A percentile compares a stretch with the other conserved stretches of the same genome.
Conservation (phyloP, 2,329 filamentous ascomycete genomes). For the Paraphaeosphaeria sporulosa region DNA sequence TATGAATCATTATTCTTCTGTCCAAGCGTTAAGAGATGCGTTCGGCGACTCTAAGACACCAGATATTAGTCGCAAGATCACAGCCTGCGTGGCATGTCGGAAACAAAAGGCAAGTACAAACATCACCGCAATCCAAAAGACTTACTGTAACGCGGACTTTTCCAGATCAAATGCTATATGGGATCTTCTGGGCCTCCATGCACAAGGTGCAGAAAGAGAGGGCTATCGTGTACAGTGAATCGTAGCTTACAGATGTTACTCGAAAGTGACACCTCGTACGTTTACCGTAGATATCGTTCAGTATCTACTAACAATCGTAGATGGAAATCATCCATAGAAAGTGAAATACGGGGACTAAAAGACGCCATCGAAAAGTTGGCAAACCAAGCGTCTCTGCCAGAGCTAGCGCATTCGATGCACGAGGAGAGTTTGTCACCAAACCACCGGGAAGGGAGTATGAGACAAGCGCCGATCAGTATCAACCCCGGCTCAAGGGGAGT, state of each 20-base stretch:
- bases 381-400: conserved; percentile 16
- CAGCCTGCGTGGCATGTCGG: conserved; percentile 51
- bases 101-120: conserved; percentile 34
- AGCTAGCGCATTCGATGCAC: background rate
- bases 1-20: background rate
- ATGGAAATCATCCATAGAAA: conserved; percentile 35
- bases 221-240: conserved; percentile 52
- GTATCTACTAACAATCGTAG: too few relatives aligned
- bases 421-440: background rate
- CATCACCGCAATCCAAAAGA: conserved; percentile 20
- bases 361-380: conserved; percentile 38
- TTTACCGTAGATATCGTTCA: conserved; percentile 48
- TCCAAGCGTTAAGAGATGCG: conserved; percentile 9
- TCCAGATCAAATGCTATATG: conserved; percentile 54
- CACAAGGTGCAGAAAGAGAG: conserved; percentile 51
- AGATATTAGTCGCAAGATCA: conserved; percentile 35
- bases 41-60: conserved; percentile 35
- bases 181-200: conserved; percentile 48
- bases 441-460: too few relatives aligned
- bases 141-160: conserved; percentile 5
- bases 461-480: too few relatives aligned
- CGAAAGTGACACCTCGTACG: conserved; percentile 48
- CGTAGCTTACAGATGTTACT: conserved; percentile 53
- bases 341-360: conserved; percentile 49
- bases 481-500: background rate